Percentiles rank a stretch among this genome's conserved stretches.
Evolutionary conservation across 495 filamentous ascomycete genomes (phyloP).

Genomic region (Penicillium coffeae): DNA sequence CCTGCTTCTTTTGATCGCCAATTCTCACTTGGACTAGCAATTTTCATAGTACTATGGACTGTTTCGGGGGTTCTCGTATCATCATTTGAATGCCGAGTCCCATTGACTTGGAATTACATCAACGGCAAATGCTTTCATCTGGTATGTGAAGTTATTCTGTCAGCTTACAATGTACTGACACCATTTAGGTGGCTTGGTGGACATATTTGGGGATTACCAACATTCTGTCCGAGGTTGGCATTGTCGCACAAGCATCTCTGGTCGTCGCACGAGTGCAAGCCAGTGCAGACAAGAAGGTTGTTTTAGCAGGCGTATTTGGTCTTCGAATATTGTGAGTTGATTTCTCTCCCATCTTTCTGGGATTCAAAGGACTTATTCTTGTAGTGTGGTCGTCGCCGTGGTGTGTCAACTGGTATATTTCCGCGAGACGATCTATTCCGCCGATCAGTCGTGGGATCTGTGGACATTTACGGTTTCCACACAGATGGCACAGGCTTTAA

Average conservation of each 20-base stretch:
- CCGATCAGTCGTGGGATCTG: constrained; percentile 20
- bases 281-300: constrained; percentile 24
- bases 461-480: constrained; percentile 31
- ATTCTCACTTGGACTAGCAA: constrained; percentile 18
- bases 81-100: constrained; percentile 40
- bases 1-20: constrained; percentile 18
- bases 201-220: constrained; percentile 39
- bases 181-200: constrained; percentile 30
- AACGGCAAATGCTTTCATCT: constrained; percentile 31
- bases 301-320: constrained; percentile 30
- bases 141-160: constrained; percentile 26
- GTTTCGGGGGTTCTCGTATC: constrained; percentile 28
- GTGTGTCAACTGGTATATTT: constrained; percentile 31
- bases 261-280: constrained; percentile 37
- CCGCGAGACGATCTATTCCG: constrained; percentile 8
- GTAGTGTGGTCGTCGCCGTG: constrained; percentile 30
- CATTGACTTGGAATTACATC: constrained; percentile 36
- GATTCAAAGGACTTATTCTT: neutral
- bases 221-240: constrained; percentile 37
- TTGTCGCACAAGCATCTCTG: constrained; percentile 34
- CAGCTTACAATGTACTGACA: neutral
- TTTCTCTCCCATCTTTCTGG: neutral
- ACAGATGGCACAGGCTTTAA: constrained; percentile 34
- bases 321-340: constrained; percentile 33
- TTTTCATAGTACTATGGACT: constrained; percentile 29